Evolutionary conservation across 139 green algal genomes (phyloP).

Genomic region (Coccomyxa sp.): DNA sequence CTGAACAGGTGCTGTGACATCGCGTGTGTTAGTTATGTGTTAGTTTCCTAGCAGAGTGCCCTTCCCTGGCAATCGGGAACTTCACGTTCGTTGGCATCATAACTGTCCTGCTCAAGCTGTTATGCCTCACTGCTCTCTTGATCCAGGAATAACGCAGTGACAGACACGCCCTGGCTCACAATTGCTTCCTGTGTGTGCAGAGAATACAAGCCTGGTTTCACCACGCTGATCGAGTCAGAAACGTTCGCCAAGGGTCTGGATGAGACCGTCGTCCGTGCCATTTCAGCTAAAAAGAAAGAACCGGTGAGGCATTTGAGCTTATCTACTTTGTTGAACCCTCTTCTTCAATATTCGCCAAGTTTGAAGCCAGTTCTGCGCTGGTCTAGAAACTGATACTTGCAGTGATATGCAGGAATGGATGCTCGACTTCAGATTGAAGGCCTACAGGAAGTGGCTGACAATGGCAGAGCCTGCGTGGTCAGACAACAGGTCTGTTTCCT

Average conservation of each 20-base stretch:
- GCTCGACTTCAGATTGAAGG: constrained; percentile 94
- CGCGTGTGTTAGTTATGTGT: not conserved
- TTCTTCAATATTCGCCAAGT: too few relatives aligned
- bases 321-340: too few relatives aligned
- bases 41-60: not conserved
- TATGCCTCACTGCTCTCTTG: not conserved
- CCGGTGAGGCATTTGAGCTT: constrained; percentile 29
- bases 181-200: constrained; percentile 17
- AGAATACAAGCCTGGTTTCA: constrained; percentile 96
- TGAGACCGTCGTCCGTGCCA: constrained; percentile 94
- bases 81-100: not conserved
- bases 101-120: not conserved
- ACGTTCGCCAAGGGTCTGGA: constrained; percentile 80
- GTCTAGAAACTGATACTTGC: too few relatives aligned
- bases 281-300: constrained; percentile 97
- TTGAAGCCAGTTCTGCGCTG: too few relatives aligned
- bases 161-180: not conserved
- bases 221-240: constrained; percentile 89
- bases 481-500: constrained; percentile 68
- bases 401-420: constrained; percentile 78
- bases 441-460: constrained; percentile 90
- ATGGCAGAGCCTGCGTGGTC: constrained; percentile 93
- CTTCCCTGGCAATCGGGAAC: not conserved
- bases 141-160: not conserved
- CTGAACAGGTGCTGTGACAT: constrained; percentile 1